Conservation (phyloP, 495 filamentous ascomycete species). For the Xylaria sp. region DNA sequence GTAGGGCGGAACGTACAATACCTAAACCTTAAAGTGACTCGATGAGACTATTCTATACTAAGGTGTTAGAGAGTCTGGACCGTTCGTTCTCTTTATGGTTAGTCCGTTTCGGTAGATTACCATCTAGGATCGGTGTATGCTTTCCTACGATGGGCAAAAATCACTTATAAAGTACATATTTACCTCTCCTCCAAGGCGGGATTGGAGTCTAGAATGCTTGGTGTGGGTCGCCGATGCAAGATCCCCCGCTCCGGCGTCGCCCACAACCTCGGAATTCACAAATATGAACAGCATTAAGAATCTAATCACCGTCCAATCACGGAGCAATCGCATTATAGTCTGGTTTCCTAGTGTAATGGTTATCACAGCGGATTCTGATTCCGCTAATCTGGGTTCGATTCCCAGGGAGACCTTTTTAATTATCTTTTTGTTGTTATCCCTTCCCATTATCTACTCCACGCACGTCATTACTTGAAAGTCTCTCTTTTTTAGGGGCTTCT, state of each 20-base stretch:
- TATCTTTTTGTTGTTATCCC: not conserved
- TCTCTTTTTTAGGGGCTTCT: not conserved
- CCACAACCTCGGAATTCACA: too few species aligned
- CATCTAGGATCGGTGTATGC: not conserved
- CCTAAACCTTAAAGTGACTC: not conserved
- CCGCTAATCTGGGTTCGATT: constrained; percentile 35
- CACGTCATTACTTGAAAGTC: not conserved
- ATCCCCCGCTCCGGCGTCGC: too few species aligned
- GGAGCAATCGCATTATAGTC: not conserved
- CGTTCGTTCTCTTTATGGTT: not conserved
- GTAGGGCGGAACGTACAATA: not conserved
- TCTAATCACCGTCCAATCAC: too few species aligned
- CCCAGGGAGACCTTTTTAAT: constrained; percentile 28
- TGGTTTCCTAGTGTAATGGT: constrained; percentile 34
- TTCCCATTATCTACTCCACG: too few species aligned
- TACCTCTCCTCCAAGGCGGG: too few species aligned
- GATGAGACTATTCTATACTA: too few species aligned
- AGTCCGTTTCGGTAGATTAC: not conserved
- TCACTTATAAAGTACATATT: too few species aligned
- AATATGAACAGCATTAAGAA: too few species aligned
- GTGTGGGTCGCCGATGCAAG: too few species aligned
- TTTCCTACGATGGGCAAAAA: too few species aligned
- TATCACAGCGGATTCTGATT: constrained; percentile 36
- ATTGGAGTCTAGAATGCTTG: too few species aligned
- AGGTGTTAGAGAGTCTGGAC: not conserved